These are phyloP conservation scores for Bipolaris victoriae DNA, from an alignment of 2,329 filamentous ascomycete species.

Conservation along the genomic window DNA sequence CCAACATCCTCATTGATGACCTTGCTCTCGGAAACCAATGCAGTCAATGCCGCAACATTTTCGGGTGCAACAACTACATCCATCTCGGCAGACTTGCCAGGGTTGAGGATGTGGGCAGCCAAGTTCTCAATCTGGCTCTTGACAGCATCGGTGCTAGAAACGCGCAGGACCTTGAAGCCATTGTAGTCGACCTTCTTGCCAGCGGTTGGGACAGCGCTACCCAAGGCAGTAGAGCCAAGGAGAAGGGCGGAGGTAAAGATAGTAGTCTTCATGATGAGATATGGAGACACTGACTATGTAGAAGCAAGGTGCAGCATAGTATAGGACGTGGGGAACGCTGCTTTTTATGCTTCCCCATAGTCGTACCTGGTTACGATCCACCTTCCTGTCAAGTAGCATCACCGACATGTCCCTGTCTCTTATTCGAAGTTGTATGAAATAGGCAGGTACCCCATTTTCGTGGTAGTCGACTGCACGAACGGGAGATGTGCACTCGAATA, in stretches of 20 bases:
- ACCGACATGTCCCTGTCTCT: constrained; percentile 13
- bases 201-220: constrained; percentile 33
- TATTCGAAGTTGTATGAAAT: constrained; percentile 19
- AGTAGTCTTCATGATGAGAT: constrained; percentile 37
- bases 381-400: constrained; percentile 30
- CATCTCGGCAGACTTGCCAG: constrained; percentile 34
- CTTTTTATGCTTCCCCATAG: constrained; percentile 23
- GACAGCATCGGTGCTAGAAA: constrained; percentile 29
- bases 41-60: constrained; percentile 39
- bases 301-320: constrained; percentile 3
- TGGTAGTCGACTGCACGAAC: constrained; percentile 22
- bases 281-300: constrained; percentile 6
- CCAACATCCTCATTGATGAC: constrained; percentile 46
- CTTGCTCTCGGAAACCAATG: constrained; percentile 34
- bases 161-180: constrained; percentile 46
- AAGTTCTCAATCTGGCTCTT: constrained; percentile 41
- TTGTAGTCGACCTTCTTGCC: constrained; percentile 45
- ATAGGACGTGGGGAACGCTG: background rate
- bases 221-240: constrained; percentile 28
- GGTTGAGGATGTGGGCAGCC: constrained; percentile 42
- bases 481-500: constrained; percentile 30
- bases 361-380: constrained; percentile 6
- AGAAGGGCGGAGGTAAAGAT: constrained; percentile 37
- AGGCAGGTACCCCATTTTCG: constrained; percentile 31
- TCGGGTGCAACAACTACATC: constrained; percentile 47